Conservation (phyloP, 148 eudicot genomes). For the Chenopodium quinoa region DNA sequence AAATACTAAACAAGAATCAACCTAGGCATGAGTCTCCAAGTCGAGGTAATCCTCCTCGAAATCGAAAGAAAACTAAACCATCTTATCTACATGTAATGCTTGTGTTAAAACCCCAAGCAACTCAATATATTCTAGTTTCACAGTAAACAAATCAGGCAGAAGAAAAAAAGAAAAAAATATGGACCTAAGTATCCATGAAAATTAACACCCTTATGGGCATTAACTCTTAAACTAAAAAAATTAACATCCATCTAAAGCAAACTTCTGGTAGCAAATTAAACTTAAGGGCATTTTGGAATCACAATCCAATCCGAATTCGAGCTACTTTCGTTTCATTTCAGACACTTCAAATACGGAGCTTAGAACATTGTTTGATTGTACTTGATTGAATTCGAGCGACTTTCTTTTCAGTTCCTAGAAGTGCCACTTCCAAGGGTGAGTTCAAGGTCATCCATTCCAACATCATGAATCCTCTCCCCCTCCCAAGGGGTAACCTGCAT, state of each 20-base stretch:
- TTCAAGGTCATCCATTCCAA: constrained; percentile 88
- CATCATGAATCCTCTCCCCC: constrained; percentile 90
- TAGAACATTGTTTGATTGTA: neutral
- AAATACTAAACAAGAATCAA: constrained; percentile 23
- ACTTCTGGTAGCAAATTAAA: constrained; percentile 1
- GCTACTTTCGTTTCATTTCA: neutral
- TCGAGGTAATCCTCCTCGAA: constrained; percentile 32
- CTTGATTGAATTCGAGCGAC: neutral
- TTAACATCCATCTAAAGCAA: constrained; percentile 17
- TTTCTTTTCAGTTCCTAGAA: constrained; percentile 27
- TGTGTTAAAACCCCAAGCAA: constrained; percentile 34
- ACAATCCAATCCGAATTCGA: neutral
- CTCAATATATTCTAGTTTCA: constrained; percentile 21
- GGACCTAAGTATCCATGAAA: constrained; percentile 18
- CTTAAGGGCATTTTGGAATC: neutral
- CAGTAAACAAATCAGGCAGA: constrained; percentile 15
- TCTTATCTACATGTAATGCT: constrained; percentile 51
- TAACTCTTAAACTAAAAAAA: constrained; percentile 6
- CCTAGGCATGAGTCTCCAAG: constrained; percentile 29
- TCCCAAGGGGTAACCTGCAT: constrained; percentile 72
- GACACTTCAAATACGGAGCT: constrained; percentile 3
- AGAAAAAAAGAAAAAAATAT: constrained; percentile 2
- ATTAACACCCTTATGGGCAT: constrained; percentile 24
- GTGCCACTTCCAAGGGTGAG: constrained; percentile 86
- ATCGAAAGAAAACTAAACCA: constrained; percentile 21